Base-by-base conservation (phyloP, 495 filamentous ascomycete species). In the Tuber umbilicatum region DNA sequence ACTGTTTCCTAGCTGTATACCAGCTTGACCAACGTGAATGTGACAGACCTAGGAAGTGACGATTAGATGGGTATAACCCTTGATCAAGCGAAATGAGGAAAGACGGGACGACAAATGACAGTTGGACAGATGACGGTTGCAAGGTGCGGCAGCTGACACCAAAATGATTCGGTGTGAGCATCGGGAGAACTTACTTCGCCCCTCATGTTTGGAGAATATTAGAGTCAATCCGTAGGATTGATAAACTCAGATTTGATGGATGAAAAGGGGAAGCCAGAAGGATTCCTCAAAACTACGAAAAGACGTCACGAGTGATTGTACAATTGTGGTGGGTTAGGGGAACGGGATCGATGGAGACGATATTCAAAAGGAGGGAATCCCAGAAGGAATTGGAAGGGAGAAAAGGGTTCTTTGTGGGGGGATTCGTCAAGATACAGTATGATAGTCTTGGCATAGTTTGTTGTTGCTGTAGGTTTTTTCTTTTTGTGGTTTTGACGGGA, bases 21-120 rank as follows among this genome's bases (percentile, higher is more conserved):
- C 93, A 86, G 93, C 93, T 87, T 97, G 93, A 86, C 93, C 93
- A 83, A 97, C 89, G 84, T 97, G 93, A 82, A 97, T 87, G 84
- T 97, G 93, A 82, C 91, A 90, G 83, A 97, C 88, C 92, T 97
- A 75, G 77, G 41, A 75, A 35, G 31, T 64, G 14, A 64, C 4
- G 55, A 68, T 78, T 78, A 78, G 76, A 78, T 71, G 75, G 41
- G 27, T 71, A 47, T 23, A 6, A 73, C 72, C 60, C 74, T 42
- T 75, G 27, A 47, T 67, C 21, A 74, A 75, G 68, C 41, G 31
- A 70, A 45, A 45, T 31, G 31, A 40, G 73, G 81, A 67, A 69
- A 81, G 82, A 45, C 69, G 68, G 19, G 70, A n/a, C 71, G 41
- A n/a, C 73, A 68, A 40, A 17, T 16, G 70, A 60, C 27, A 35